Evolutionary conservation across 495 filamentous ascomycete species (phyloP).

Genomic region (Podospora conica): DNA sequence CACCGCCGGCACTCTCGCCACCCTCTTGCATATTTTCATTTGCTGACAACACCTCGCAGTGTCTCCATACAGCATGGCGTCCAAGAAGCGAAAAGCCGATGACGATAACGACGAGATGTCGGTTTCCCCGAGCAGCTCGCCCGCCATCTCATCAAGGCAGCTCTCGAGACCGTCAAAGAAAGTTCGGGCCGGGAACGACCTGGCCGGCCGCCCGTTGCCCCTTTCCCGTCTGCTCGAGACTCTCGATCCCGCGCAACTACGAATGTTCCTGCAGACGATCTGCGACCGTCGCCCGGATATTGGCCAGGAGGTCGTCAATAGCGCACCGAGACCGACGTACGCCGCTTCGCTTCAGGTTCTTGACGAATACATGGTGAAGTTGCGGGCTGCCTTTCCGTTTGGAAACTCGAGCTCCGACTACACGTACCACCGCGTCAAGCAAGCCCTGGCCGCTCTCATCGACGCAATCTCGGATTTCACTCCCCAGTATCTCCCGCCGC

Average conservation of each 20-base stretch:
- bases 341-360: constrained; percentile 72
- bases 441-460: constrained; percentile 70
- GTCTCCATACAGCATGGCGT: constrained; percentile 48
- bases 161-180: constrained; percentile 58
- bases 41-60: constrained; percentile 36
- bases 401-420: constrained; percentile 85
- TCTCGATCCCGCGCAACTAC: constrained; percentile 72
- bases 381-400: constrained; percentile 79
- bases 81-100: constrained; percentile 82
- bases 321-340: constrained; percentile 79
- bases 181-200: constrained; percentile 53
- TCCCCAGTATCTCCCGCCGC: constrained; percentile 88
- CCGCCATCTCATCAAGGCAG: constrained; percentile 58
- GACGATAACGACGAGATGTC: constrained; percentile 88
- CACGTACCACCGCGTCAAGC: constrained; percentile 85
- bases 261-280: constrained; percentile 75
- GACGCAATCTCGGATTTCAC: constrained; percentile 91
- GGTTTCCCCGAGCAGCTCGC: constrained; percentile 73
- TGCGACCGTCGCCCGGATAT: constrained; percentile 83
- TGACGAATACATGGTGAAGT: constrained; percentile 66
- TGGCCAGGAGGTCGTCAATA: constrained; percentile 72
- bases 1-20: not conserved
- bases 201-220: constrained; percentile 70
- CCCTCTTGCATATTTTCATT: constrained; percentile 2
- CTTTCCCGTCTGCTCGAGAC: constrained; percentile 86